Conservation (phyloP, 2,329 filamentous ascomycete genomes). For the Penicillium sp. region DNA sequence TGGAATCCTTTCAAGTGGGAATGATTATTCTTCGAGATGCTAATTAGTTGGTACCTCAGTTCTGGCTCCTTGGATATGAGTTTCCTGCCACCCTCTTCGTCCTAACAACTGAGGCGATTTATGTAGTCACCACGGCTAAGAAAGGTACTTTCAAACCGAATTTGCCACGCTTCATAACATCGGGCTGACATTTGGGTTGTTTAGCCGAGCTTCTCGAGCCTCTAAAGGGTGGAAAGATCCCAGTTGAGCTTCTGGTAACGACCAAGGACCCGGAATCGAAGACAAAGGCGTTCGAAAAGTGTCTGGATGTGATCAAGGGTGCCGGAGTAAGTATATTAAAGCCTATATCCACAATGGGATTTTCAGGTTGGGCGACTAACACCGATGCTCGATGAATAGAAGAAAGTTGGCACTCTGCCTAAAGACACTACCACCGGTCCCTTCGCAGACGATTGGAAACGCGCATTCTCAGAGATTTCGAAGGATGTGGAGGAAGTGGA, state of each 20-base stretch:
- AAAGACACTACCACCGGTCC: slow-evolving; percentile 85
- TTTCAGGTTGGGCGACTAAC: background rate
- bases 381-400: slow-evolving; percentile 50
- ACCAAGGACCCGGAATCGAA: slow-evolving; percentile 92
- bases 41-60: slow-evolving; percentile 57
- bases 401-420: slow-evolving; percentile 83
- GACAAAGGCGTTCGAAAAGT: slow-evolving; percentile 82
- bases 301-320: slow-evolving; percentile 81
- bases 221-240: slow-evolving; percentile 87
- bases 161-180: background rate
- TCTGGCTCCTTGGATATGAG: slow-evolving; percentile 98
- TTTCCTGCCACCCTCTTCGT: slow-evolving; percentile 96
- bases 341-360: background rate
- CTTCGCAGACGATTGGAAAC: slow-evolving; percentile 97
- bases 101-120: slow-evolving; percentile 82
- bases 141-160: slow-evolving; percentile 66
- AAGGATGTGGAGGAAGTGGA: slow-evolving; percentile 90
- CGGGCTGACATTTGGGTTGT: slow-evolving; percentile 13
- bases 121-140: slow-evolving; percentile 93
- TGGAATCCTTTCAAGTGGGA: background rate
- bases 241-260: slow-evolving; percentile 86
- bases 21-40: background rate
- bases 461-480: slow-evolving; percentile 71
- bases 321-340: slow-evolving; percentile 68
- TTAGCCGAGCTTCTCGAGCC: slow-evolving; percentile 89